Percentiles rank a stretch among this genome's conserved stretches.
phyloP scores from a whole-genome alignment of 352 stramenopile genomes.

The Pseudoperonospora humuli region DNA sequence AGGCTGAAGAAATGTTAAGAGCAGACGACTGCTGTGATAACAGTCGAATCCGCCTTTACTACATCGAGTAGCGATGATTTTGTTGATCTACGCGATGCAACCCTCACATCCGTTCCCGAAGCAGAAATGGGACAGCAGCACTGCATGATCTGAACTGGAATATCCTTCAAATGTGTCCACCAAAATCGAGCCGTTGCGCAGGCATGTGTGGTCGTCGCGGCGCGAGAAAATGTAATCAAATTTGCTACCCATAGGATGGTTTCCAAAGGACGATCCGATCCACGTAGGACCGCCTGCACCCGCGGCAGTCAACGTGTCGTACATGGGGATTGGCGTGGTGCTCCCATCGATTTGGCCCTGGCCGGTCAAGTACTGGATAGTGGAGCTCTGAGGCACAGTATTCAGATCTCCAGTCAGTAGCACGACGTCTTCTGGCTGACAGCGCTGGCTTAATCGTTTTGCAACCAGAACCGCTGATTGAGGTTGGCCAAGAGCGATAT shows the following conservation, averaged over 20 bases:
- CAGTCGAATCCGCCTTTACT: too few species aligned
- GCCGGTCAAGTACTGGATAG: conserved; percentile 38
- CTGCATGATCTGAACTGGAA: conserved; percentile 57
- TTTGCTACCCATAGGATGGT: conserved; percentile 24
- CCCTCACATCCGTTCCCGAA: conserved; percentile 29
- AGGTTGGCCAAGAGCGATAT: conserved; percentile 45
- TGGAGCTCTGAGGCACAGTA: conserved; percentile 19
- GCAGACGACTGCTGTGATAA: too few species aligned
- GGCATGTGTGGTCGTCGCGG: conserved; percentile 34
- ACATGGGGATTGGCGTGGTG: conserved; percentile 42
- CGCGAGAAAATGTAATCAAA: conserved; percentile 68
- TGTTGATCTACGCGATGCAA: conserved; percentile 26
- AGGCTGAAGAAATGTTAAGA: too few species aligned
- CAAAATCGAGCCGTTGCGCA: conserved; percentile 36
- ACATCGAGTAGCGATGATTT: too few species aligned
- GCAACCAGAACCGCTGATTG: conserved; percentile 50
- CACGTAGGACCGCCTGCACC: conserved; percentile 40
- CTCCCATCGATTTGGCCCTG: conserved; percentile 16
- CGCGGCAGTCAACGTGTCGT: conserved; percentile 46
- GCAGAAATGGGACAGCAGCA: conserved; percentile 51
- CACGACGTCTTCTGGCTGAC: conserved; percentile 37
- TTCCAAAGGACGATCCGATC: conserved; percentile 51
- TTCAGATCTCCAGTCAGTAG: conserved; percentile 74
- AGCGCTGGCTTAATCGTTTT: conserved; percentile 32
- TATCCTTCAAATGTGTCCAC: conserved; percentile 40